Percentiles rank a stretch among this genome's conserved stretches.
Evolutionary conservation across 331 rosid species (phyloP).

Genomic region (Quercus phellos): DNA sequence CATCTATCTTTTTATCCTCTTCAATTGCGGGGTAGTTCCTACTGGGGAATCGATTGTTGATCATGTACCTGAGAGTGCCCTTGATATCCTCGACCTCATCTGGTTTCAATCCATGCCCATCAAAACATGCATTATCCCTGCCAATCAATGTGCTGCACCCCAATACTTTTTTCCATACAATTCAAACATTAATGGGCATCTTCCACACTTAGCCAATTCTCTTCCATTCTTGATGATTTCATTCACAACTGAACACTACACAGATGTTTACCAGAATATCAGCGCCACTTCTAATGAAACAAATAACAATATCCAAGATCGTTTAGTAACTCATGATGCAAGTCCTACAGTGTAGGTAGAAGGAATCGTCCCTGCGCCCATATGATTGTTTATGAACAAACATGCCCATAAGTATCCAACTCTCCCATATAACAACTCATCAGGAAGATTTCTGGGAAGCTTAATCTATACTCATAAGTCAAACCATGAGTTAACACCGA

Average conservation of each 20-base stretch:
- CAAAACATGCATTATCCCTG: slow-evolving; percentile 75
- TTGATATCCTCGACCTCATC: slow-evolving; percentile 60
- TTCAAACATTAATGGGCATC: slow-evolving; percentile 60
- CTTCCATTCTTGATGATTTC: slow-evolving; percentile 60
- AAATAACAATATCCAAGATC: slow-evolving; percentile 12
- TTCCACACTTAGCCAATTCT: slow-evolving; percentile 46
- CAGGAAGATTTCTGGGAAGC: slow-evolving; percentile 57
- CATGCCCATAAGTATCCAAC: slow-evolving; percentile 79
- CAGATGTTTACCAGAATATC: slow-evolving; percentile 9
- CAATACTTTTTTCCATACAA: slow-evolving; percentile 75
- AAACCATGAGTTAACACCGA: not conserved
- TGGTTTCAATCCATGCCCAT: slow-evolving; percentile 67
- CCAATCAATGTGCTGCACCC: slow-evolving; percentile 87
- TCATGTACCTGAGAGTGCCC: slow-evolving; percentile 69
- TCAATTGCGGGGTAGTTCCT: slow-evolving; percentile 68
- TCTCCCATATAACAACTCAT: slow-evolving; percentile 71
- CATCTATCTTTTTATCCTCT: slow-evolving; percentile 48
- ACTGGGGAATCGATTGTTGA: slow-evolving; percentile 40
- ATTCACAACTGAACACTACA: slow-evolving; percentile 48
- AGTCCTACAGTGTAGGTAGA: slow-evolving; percentile 48
- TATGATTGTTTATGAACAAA: slow-evolving; percentile 56
- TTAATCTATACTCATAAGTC: slow-evolving; percentile 41
- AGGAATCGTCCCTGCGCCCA: slow-evolving; percentile 56
- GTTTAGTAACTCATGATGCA: not conserved
- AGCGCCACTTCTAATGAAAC: not conserved